These are phyloP conservation scores for Malassezia vespertilionis DNA, from an alignment of 1,284 basidiomycete species.

Conservation along the genomic window DNA sequence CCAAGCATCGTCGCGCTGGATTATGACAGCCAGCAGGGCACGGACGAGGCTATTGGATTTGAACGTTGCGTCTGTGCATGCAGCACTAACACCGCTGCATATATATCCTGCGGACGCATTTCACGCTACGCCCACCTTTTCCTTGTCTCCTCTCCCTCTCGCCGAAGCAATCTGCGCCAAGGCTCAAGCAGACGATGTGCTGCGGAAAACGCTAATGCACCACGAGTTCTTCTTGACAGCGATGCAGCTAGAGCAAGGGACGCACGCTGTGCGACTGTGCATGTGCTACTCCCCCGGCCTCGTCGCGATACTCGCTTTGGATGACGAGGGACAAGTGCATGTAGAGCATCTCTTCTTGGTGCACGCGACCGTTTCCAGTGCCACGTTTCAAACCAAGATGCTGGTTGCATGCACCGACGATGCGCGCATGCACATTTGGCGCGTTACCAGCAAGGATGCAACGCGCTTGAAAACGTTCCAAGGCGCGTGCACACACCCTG, in stretches of 20 bases:
- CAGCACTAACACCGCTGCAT: neutral
- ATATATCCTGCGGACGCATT: conserved; percentile 1
- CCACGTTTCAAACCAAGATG: conserved; percentile 27
- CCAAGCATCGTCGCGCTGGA: conserved; percentile 17
- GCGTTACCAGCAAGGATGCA: neutral
- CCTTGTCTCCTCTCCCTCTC: neutral
- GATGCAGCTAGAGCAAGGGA: conserved; percentile 7
- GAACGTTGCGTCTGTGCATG: neutral
- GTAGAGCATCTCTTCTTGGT: conserved; percentile 2
- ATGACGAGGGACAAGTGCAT: conserved; percentile 9
- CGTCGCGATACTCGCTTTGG: conserved; percentile 26
- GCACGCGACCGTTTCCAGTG: conserved; percentile 7
- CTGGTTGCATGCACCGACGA: conserved; percentile 38
- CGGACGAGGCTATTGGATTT: no score
- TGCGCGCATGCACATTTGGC: conserved; percentile 31
- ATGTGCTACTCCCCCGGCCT: conserved; percentile 39
- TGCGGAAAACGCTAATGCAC: neutral
- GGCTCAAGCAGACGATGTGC: neutral
- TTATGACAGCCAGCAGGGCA: neutral
- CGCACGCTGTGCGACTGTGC: conserved; percentile 17
- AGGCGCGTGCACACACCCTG: no score
- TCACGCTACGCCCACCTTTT: neutral
- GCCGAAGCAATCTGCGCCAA: neutral
- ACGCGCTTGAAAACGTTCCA: conserved; percentile 17
- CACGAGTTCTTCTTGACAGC: conserved; percentile 2